These are phyloP conservation scores for Suillus sp. DNA, from an alignment of 768 basidiomycete species.

Conservation along the genomic window DNA sequence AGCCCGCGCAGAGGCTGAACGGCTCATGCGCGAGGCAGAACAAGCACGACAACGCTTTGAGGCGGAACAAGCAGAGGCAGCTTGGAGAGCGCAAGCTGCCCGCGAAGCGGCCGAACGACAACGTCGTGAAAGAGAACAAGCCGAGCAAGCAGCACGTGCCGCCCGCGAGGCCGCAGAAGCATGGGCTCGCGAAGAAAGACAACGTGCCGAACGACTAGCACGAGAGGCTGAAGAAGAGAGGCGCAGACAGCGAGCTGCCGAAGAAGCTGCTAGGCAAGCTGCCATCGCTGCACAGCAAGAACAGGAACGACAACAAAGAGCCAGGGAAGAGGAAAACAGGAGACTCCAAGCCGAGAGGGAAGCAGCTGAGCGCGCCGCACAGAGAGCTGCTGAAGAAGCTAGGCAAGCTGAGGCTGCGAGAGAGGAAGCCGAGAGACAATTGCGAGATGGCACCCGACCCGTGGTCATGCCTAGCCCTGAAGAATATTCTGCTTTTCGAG, in stretches of 20 bases:
- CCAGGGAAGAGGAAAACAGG: slow-evolving; percentile 15
- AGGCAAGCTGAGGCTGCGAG: slow-evolving; percentile 23
- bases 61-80: slow-evolving; percentile 4
- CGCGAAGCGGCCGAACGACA: slow-evolving; percentile 26
- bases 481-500: slow-evolving; percentile 14
- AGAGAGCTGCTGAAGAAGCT: slow-evolving; percentile 25
- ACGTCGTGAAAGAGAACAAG: slow-evolving; percentile 24
- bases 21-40: slow-evolving; percentile 12
- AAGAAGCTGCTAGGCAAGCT: slow-evolving; percentile 27
- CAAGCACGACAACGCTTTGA: neutral
- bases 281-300: slow-evolving; percentile 29
- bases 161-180: slow-evolving; percentile 29
- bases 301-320: slow-evolving; percentile 25
- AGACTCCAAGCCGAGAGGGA: slow-evolving; percentile 17
- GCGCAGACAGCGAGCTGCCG: slow-evolving; percentile 18
- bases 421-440: slow-evolving; percentile 19
- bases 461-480: slow-evolving; percentile 19
- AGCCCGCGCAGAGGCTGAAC: slow-evolving; percentile 27
- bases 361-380: slow-evolving; percentile 29
- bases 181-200: slow-evolving; percentile 26
- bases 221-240: slow-evolving; percentile 28
- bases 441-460: slow-evolving; percentile 19
- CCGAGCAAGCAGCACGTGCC: slow-evolving; percentile 24
- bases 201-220: slow-evolving; percentile 21
- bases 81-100: slow-evolving; percentile 26